These are phyloP conservation scores for Fusarium hostae DNA, from an alignment of 2,329 filamentous ascomycete species.

Conservation along the genomic window DNA sequence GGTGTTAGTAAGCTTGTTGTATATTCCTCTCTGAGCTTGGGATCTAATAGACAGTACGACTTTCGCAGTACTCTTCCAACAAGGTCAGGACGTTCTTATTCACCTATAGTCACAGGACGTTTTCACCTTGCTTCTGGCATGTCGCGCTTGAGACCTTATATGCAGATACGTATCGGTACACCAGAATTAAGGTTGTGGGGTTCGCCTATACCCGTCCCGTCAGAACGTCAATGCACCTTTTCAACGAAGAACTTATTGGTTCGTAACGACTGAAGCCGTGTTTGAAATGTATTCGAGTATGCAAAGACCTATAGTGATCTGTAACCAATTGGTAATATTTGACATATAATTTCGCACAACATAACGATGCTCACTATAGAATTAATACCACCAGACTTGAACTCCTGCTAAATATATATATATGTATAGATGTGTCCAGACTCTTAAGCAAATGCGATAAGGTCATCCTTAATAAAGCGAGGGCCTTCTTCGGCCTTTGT, in stretches of 20 bases:
- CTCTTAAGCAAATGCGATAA: neutral
- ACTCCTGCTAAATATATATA: no score
- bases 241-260: neutral
- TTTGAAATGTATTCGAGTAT: neutral
- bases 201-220: neutral
- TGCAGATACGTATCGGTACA: neutral
- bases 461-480: neutral
- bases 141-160: neutral
- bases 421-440: neutral
- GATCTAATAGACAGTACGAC: rapidly evolving
- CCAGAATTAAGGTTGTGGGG: neutral
- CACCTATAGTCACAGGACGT: rapidly evolving
- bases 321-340: neutral
- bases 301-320: rapidly evolving
- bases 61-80: rapidly evolving
- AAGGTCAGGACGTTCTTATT: rapidly evolving
- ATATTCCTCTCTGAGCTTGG: neutral
- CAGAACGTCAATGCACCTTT: neutral
- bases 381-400: neutral
- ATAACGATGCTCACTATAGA: neutral
- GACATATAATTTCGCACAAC: rapidly evolving
- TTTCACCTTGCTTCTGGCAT: rapidly evolving
- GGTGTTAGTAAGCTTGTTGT: neutral
- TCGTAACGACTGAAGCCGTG: no score
- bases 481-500: neutral